Percentiles rank a stretch among this genome's conserved stretches.
Evolutionary conservation across 768 basidiomycete genomes (phyloP).

Genomic region (Lyophyllum atratum): DNA sequence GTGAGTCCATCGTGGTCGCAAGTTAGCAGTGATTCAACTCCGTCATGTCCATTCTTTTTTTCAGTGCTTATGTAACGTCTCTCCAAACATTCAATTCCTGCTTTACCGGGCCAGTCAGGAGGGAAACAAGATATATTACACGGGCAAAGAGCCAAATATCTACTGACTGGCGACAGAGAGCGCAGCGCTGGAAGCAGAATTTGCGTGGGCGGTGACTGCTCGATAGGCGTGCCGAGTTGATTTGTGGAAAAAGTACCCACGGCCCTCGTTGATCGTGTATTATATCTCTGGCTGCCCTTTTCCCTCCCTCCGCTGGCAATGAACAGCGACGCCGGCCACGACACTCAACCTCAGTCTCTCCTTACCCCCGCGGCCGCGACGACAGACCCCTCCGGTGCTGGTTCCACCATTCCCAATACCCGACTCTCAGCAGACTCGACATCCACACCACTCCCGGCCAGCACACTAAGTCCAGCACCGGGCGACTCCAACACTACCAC

Average conservation of each 20-base stretch:
- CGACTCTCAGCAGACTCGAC: conserved; percentile 17
- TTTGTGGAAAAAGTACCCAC: conserved; percentile 41
- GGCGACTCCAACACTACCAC: conserved; percentile 8
- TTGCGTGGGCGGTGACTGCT: neutral
- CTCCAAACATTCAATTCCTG: conserved; percentile 5
- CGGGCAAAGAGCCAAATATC: neutral
- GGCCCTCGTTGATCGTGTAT: conserved; percentile 34
- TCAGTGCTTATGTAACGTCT: conserved; percentile 18
- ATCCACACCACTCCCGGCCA: conserved; percentile 13
- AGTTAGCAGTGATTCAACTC: neutral
- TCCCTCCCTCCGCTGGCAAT: conserved; percentile 40
- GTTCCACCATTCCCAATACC: conserved; percentile 21
- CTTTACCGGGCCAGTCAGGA: neutral
- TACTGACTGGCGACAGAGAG: conserved; percentile 1
- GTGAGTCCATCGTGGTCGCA: conserved; percentile 38
- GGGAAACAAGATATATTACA: neutral
- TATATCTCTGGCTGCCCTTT: conserved; percentile 23
- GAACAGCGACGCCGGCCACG: conserved; percentile 41
- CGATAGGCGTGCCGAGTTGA: conserved; percentile 15
- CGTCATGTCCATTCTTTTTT: conserved; percentile 11
- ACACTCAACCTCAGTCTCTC: conserved; percentile 29
- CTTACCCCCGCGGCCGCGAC: conserved; percentile 28
- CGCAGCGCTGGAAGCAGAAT: conserved; percentile 1
- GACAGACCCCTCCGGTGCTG: conserved; percentile 30
- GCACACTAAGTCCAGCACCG: conserved; percentile 6